Evolutionary conservation across 169 alveolate genomes (phyloP).

Genomic region (Cryptosporidium sp.): DNA sequence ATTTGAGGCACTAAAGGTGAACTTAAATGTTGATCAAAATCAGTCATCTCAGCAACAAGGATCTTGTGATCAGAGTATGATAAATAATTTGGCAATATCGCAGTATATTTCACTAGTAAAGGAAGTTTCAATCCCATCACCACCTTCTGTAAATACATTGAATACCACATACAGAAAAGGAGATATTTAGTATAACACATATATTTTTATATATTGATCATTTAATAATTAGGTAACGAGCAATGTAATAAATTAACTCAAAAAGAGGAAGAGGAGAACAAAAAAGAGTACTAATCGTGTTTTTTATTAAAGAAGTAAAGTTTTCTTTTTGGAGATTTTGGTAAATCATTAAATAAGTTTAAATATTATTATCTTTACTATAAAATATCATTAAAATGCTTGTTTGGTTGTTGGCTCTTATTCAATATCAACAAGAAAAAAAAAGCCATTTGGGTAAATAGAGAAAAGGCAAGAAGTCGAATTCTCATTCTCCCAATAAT

Average conservation of each 20-base stretch:
- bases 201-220: not conserved
- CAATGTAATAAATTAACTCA: too few species aligned
- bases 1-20: constrained; percentile 26
- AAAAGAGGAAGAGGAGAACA: not conserved
- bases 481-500: too few species aligned
- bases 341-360: too few species aligned
- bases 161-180: constrained; percentile 37
- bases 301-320: too few species aligned
- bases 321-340: too few species aligned
- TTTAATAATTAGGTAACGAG: not conserved
- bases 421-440: too few species aligned
- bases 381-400: too few species aligned
- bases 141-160: constrained; percentile 55
- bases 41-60: not conserved
- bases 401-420: not conserved
- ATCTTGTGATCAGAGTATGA: constrained; percentile 13
- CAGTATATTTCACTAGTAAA: constrained; percentile 51
- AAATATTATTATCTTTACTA: not conserved
- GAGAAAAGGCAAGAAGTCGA: not conserved
- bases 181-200: not conserved
- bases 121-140: constrained; percentile 59
- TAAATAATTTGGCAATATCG: constrained; percentile 49
- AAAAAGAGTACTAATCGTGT: too few species aligned
- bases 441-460: not conserved
- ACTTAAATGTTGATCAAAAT: constrained; percentile 3